Percentiles rank a stretch among this genome's conserved stretches.
These are phyloP conservation scores for Cercospora canescens DNA, from an alignment of 2,329 filamentous ascomycete genomes.

Conservation along the genomic window DNA sequence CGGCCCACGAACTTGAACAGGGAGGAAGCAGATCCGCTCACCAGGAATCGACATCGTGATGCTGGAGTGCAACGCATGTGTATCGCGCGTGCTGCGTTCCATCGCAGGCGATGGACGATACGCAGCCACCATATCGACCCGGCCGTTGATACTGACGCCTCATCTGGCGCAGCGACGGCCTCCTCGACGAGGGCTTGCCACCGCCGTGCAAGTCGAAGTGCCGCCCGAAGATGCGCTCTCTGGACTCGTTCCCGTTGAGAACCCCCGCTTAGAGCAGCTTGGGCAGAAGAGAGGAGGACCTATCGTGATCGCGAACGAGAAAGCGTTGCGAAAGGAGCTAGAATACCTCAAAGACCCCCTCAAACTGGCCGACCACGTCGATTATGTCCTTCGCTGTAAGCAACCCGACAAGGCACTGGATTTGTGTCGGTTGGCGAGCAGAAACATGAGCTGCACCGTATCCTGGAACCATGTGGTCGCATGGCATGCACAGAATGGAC, in stretches of 20 bases:
- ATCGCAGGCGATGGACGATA: constrained; percentile 36
- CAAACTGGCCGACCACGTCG: constrained; percentile 69
- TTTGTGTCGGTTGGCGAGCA: constrained; percentile 69
- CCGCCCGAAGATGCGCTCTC: constrained; percentile 25
- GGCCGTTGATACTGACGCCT: constrained; percentile 29
- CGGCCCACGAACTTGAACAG: neutral
- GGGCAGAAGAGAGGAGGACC: constrained; percentile 6
- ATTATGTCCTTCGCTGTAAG: constrained; percentile 58
- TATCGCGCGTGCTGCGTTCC: constrained; percentile 45
- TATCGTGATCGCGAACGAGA: constrained; percentile 21
- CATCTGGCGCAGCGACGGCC: constrained; percentile 8
- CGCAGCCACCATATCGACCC: constrained; percentile 15
- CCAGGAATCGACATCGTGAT: constrained; percentile 30
- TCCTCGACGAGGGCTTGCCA: constrained; percentile 14
- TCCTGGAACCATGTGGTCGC: constrained; percentile 87
- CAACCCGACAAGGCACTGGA: constrained; percentile 67
- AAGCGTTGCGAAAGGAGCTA: constrained; percentile 56
- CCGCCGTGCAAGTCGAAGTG: neutral
- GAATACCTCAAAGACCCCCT: constrained; percentile 68
- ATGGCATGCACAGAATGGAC: constrained; percentile 63
- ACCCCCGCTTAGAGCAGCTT: neutral
- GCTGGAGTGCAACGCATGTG: constrained; percentile 48
- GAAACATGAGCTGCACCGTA: constrained; percentile 64
- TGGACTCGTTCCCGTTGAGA: constrained; percentile 32
- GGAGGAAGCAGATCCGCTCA: neutral